phyloP scores from a whole-genome alignment of 208 protist genomes.

The Tritrichomonas musculus region DNA sequence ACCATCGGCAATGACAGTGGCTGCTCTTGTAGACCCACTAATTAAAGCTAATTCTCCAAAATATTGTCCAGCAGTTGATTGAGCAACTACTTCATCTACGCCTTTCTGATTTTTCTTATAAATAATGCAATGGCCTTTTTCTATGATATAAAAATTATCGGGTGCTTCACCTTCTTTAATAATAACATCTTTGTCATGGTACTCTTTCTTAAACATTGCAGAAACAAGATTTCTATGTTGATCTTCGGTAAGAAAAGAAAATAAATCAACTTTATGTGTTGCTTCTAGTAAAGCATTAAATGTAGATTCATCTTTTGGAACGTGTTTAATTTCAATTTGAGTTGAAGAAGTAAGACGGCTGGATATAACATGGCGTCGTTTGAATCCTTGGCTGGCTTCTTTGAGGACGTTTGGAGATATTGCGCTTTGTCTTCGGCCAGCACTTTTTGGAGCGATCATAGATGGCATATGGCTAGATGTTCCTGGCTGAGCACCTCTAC shows the following conservation, averaged over 20 bases:
- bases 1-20: not conserved
- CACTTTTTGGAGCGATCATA: no score
- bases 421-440: no score
- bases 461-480: no score
- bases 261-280: not conserved
- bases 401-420: no score
- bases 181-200: not conserved
- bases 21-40: not conserved
- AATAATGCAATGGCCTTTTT: not conserved
- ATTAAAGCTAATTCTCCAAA: not conserved
- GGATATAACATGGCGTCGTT: not conserved
- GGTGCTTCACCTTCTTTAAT: not conserved
- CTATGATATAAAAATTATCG: slow-evolving; percentile 21
- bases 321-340: not conserved
- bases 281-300: not conserved
- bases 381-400: no score
- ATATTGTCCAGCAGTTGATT: not conserved
- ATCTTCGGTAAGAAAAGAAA: not conserved
- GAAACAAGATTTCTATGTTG: not conserved
- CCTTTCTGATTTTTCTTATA: not conserved
- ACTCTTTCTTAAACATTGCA: not conserved
- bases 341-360: not conserved
- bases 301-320: not conserved
- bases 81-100: not conserved
- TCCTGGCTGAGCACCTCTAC: no score